Evolutionary conservation across 306 rosid species (phyloP).

Genomic region (Lablab purpureus): DNA sequence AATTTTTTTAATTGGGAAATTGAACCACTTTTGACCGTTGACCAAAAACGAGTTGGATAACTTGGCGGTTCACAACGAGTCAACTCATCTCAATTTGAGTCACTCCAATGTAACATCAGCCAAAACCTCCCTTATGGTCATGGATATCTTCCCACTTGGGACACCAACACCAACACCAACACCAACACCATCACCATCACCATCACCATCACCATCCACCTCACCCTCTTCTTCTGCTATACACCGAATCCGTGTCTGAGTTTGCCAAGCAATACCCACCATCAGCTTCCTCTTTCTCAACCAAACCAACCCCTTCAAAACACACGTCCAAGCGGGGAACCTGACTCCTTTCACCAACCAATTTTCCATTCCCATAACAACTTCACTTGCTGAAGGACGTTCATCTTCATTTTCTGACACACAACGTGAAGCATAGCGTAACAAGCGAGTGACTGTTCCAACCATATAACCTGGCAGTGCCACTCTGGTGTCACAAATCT

Average conservation of each 20-base stretch:
- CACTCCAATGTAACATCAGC: slow-evolving; percentile 6
- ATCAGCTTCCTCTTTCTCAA: slow-evolving; percentile 16
- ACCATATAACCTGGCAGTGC: slow-evolving; percentile 32
- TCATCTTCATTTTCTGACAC: slow-evolving; percentile 48
- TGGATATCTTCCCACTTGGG: slow-evolving; percentile 4
- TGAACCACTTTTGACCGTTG: background rate
- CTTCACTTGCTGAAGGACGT: slow-evolving; percentile 56
- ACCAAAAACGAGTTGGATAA: slow-evolving; percentile 16
- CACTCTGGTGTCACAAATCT: slow-evolving; percentile 48
- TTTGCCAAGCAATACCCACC: background rate
- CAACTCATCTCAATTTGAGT: background rate
- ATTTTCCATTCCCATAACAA: slow-evolving; percentile 50
- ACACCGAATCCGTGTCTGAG: background rate
- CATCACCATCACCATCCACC: background rate
- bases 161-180: background rate
- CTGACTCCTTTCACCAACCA: slow-evolving; percentile 41
- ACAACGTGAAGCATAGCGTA: slow-evolving; percentile 52
- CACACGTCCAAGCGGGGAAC: slow-evolving; percentile 46
- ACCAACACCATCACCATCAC: too few relatives aligned
- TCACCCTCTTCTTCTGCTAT: background rate
- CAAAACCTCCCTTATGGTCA: slow-evolving; percentile 48
- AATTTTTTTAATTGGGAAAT: background rate
- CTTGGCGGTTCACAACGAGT: background rate
- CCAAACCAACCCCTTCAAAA: slow-evolving; percentile 9
- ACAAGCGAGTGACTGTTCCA: slow-evolving; percentile 13